Evolutionary conservation across 2,329 filamentous ascomycete genomes (phyloP), one percentile per base, ranked within the genome.

Genomic region (Diaporthe ampelina): DNA sequence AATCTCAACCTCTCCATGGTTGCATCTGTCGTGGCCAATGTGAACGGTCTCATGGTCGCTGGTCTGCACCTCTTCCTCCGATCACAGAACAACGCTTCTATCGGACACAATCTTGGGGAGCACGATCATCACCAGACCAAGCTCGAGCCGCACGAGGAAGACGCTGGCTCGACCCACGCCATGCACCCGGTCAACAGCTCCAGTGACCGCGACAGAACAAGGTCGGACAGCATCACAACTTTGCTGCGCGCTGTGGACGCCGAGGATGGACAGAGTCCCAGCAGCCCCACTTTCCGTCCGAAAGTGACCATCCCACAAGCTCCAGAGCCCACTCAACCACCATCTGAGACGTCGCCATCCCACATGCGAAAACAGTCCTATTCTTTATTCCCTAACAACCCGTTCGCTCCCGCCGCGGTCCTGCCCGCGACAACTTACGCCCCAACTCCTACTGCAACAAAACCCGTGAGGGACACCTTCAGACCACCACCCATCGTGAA

Each of bases 51-150:
- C 21, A 86, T 91, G 80, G 91, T 90, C 21, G 91, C 91, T 5
- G 88, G 91, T 21, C 85, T 94, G 32, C 92, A 94, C 77, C 84
- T 94, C 11, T 92, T 93, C 78, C 85, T 94, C 67, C 89, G 92
- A 76, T 91, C 91, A 4, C 92, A 90, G 76, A 89, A 88, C 19
- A 85, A 88, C 17, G 86, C 88, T 17, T 89, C 89, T 35, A 90
- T 91, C 68, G 87, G 82, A 72, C 83, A 85, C 77, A 84, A 85
- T 65, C 78, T 79, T 26, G 83, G 80, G 77, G 87, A 87, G 80
- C 86, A 84, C 77, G 86, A 85, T 78, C 85, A 81, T 78, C 87
- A 83, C 72, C 82, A 83, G 75, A 78, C 83, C 24, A 84, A 84
- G 77, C 84, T 87, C 68, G 83, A 84, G 70, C 86, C 88, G 63